phyloP scores from a whole-genome alignment of 768 basidiomycete genomes.

The Tricholoma flavovirens region DNA sequence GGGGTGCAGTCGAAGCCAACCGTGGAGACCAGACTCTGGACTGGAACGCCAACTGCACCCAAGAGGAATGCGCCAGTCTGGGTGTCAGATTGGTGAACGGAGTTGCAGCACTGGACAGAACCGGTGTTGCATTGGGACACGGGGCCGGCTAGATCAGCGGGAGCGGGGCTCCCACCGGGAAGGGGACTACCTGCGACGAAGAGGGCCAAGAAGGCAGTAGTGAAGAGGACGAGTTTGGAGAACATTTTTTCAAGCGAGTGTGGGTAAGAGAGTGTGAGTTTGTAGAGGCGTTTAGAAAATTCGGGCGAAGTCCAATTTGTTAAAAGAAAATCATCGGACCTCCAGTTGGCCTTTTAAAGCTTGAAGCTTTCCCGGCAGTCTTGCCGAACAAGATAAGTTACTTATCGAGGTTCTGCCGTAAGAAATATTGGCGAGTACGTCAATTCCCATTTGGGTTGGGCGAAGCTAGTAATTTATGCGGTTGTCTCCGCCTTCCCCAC shows the following conservation, averaged over 20 bases:
- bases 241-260: background rate
- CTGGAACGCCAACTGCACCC: background rate
- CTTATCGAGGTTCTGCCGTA: too few species aligned
- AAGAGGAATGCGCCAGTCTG: background rate
- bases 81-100: background rate
- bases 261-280: background rate
- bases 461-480: background rate
- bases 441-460: background rate
- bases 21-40: background rate
- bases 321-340: background rate
- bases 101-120: background rate
- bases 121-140: background rate
- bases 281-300: too few species aligned
- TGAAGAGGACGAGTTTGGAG: background rate
- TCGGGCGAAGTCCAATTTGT: background rate
- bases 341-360: too few species aligned
- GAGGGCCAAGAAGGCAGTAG: background rate
- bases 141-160: too few species aligned
- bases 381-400: too few species aligned
- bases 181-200: background rate
- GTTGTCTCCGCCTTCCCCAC: background rate
- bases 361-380: too few species aligned
- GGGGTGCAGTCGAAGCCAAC: background rate
- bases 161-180: background rate
- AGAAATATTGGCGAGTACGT: too few species aligned